Evolutionary conservation across 2,329 filamentous ascomycete species (phyloP).

Genomic region (Falciphora oryzae): DNA sequence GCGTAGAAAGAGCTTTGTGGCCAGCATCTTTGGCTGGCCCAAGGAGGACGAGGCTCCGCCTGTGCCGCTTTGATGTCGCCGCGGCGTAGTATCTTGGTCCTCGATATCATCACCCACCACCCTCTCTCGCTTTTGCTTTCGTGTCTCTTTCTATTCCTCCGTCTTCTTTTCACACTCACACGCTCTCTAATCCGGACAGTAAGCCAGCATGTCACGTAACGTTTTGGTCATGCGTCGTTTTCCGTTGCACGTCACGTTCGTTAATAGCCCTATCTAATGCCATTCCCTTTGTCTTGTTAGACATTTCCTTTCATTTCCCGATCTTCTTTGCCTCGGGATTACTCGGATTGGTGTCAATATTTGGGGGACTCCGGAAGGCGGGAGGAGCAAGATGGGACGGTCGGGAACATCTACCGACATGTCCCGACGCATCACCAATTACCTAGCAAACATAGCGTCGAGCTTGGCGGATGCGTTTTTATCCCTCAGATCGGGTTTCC

Average conservation of each 20-base stretch:
- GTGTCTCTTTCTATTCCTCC: not conserved
- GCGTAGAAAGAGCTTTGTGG: conserved; percentile 41
- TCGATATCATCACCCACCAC: too few relatives aligned
- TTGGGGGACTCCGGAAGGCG: too few relatives aligned
- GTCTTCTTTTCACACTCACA: not conserved
- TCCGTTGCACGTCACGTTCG: not conserved
- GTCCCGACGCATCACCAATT: too few relatives aligned
- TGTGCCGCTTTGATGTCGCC: conserved; percentile 10
- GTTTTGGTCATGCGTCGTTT: not conserved
- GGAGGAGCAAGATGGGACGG: too few relatives aligned
- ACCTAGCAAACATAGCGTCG: too few relatives aligned
- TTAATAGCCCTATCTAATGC: not conserved
- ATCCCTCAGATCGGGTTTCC: too few relatives aligned
- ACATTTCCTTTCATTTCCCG: too few relatives aligned
- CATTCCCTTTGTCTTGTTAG: not conserved
- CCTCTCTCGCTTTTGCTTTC: not conserved
- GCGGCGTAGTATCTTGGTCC: too few relatives aligned
- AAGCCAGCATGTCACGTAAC: not conserved
- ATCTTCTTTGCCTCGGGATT: too few relatives aligned
- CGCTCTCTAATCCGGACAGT: not conserved
- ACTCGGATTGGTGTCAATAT: too few relatives aligned
- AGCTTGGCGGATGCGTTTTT: too few relatives aligned
- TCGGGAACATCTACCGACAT: too few relatives aligned
- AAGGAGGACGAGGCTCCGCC: conserved; percentile 15
- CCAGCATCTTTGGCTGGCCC: conserved; percentile 33